A percentile compares a stretch with the other conserved stretches of the same genome.
Evolutionary conservation across 805 yeast species (phyloP).

Genomic region (Cyberlindnera xylosilytica): DNA sequence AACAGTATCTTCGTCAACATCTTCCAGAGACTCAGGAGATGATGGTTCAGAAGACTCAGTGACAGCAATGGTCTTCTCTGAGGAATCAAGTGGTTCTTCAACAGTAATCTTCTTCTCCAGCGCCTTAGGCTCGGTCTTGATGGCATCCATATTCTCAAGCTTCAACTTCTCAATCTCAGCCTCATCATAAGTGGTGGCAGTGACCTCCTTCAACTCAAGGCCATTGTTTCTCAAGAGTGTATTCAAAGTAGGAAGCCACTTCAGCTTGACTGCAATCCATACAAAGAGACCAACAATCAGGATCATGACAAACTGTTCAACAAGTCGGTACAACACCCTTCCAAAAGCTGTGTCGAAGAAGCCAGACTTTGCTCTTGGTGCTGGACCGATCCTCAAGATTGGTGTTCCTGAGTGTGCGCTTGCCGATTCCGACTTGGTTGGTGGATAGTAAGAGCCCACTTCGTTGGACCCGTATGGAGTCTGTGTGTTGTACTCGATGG

Average conservation of each 20-base stretch:
- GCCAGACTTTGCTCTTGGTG: conserved; percentile 16
- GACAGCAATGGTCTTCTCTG: background rate
- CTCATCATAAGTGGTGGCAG: conserved; percentile 7
- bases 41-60: background rate
- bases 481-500: conserved; percentile 12
- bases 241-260: conserved; percentile 32
- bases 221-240: conserved; percentile 32
- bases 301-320: conserved; percentile 41
- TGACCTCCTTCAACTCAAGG: conserved; percentile 26
- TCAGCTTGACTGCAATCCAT: conserved; percentile 28
- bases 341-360: conserved; percentile 27
- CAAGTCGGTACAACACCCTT: conserved; percentile 29
- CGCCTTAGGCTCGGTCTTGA: background rate
- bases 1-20: background rate
- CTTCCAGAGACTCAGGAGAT: background rate
- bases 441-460: conserved; percentile 12
- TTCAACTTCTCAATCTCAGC: conserved; percentile 5
- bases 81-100: background rate
- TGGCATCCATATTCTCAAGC: background rate
- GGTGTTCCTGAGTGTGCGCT: conserved; percentile 21
- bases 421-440: conserved; percentile 18
- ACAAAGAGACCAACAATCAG: conserved; percentile 27
- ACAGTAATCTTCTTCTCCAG: background rate
- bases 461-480: conserved; percentile 16
- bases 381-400: conserved; percentile 26